Percentiles rank a stretch among this genome's conserved stretches.
Evolutionary conservation across 768 basidiomycete species (phyloP).

Genomic region (Suillus cothurnatus): DNA sequence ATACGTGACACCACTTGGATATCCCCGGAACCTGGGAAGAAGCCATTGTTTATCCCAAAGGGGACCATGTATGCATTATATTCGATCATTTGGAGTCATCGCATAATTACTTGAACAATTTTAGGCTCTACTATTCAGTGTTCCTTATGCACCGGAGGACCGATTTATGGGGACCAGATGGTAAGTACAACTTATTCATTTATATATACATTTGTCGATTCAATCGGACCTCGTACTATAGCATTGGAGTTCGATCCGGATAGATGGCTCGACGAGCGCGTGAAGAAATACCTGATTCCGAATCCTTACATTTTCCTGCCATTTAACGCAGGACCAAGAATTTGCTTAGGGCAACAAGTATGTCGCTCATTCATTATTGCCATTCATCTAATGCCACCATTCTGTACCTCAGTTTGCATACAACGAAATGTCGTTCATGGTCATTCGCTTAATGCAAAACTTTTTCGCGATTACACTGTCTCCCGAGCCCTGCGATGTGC

Average conservation of each 20-base stretch:
- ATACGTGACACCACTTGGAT: constrained; percentile 28
- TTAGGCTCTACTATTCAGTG: constrained; percentile 29
- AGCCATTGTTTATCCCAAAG: constrained; percentile 34
- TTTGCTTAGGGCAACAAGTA: constrained; percentile 41
- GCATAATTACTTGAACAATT: background rate
- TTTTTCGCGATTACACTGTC: constrained; percentile 27
- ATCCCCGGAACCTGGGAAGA: constrained; percentile 20
- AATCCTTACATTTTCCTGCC: constrained; percentile 47
- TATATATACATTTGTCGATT: background rate
- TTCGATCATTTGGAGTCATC: background rate
- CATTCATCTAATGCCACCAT: constrained; percentile 3
- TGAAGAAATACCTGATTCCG: constrained; percentile 36
- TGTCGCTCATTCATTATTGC: constrained; percentile 17
- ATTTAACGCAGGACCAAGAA: constrained; percentile 45
- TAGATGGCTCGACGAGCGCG: constrained; percentile 41
- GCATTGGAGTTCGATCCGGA: constrained; percentile 41
- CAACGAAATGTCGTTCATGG: constrained; percentile 36
- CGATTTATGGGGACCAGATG: constrained; percentile 41
- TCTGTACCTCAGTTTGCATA: constrained; percentile 32
- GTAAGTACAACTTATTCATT: constrained; percentile 11
- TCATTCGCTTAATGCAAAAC: constrained; percentile 31
- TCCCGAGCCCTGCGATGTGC: constrained; percentile 23
- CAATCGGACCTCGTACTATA: background rate
- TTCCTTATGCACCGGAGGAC: constrained; percentile 39
- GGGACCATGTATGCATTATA: constrained; percentile 20